Conservation (phyloP, 768 basidiomycete species). For the Favolaschia claudopus region DNA sequence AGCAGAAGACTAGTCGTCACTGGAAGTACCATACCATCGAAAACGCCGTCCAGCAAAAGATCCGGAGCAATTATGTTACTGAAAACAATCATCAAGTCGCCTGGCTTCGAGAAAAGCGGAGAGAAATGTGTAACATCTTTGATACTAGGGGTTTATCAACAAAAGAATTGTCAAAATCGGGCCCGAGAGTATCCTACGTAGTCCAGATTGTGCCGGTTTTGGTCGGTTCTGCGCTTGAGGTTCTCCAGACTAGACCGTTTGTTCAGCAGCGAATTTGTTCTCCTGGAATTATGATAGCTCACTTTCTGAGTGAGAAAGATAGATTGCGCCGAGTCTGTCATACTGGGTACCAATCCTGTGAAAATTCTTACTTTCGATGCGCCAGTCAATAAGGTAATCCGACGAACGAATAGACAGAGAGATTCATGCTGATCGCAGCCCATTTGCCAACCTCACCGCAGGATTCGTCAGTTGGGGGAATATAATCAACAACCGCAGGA, state of each 20-base stretch:
- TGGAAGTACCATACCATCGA: conserved; percentile 30
- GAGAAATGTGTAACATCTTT: conserved; percentile 71
- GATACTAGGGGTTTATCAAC: conserved; percentile 34
- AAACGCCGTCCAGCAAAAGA: conserved; percentile 41
- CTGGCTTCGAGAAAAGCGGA: conserved; percentile 61
- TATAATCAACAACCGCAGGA: conserved; percentile 39
- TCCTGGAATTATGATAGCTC: conserved; percentile 20
- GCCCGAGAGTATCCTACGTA: conserved; percentile 36
- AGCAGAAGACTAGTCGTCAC: not conserved
- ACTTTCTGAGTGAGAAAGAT: conserved; percentile 68
- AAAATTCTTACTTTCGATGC: not conserved
- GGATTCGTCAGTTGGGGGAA: conserved; percentile 53
- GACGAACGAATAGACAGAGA: conserved; percentile 58
- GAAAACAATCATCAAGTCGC: conserved; percentile 65
- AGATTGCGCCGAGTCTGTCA: conserved; percentile 60
- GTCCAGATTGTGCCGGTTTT: conserved; percentile 69
- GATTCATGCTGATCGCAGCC: conserved; percentile 64
- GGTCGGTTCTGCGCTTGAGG: conserved; percentile 70
- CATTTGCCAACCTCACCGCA: conserved; percentile 66
- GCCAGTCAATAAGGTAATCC: not conserved
- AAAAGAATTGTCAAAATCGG: conserved; percentile 21
- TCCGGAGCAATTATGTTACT: conserved; percentile 59
- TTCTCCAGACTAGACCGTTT: conserved; percentile 62
- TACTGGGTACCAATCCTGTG: conserved; percentile 61
- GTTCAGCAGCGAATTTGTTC: not conserved